Evolutionary conservation across 345 rosid species (phyloP), one percentile per base, ranked within the genome.

Genomic region (Moricandia arvensis): DNA sequence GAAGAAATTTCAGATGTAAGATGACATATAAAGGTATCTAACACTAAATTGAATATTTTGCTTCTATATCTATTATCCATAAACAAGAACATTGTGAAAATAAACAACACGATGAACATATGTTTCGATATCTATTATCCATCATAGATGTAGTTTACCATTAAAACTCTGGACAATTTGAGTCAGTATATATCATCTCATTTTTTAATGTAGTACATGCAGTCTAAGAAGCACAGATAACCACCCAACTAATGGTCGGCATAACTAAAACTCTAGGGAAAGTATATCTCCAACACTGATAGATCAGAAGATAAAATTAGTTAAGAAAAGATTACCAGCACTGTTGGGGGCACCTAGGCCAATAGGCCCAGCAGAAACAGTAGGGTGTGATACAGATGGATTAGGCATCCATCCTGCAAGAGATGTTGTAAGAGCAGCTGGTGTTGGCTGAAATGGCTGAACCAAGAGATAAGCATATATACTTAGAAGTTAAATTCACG

Each of bases 401-500:
- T 78, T 82, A 70, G 86, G 78, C 84, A 85, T 85, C 86, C 87
- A 82, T 73, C 87, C 87, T 53, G 86, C 86, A 66, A 79, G 84
- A 69, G 87, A 80, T 66, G 87, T 76, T 57, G 84, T 75, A 66
- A 82, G 83, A 66, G 82, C 66, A 66, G 85, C 84, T 61, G 80
- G 87, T 72, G 80, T 75, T 18, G 79, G 78, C 81, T 85, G 87
- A 73, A 85, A 82, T 27, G 82, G 87, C 85, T 85, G 85, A 69
- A 64, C 43, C 34, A 63, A 71, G 6, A 53, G 41, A 53, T 29
- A 59, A 26, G 35, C 71, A 72, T 63, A 45, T 11, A 59, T 13
- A 60, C 16, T 11, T 55, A 12, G 26, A 75, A 49, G 71, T 74
- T 43, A 72, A 47, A 26, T 12, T 33, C 63, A 8, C 10, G 43